Evolutionary conservation across 192 early-diverging fungal species (phyloP), one percentile per base, ranked within the genome.

Genomic region (Coemansia sp.): DNA sequence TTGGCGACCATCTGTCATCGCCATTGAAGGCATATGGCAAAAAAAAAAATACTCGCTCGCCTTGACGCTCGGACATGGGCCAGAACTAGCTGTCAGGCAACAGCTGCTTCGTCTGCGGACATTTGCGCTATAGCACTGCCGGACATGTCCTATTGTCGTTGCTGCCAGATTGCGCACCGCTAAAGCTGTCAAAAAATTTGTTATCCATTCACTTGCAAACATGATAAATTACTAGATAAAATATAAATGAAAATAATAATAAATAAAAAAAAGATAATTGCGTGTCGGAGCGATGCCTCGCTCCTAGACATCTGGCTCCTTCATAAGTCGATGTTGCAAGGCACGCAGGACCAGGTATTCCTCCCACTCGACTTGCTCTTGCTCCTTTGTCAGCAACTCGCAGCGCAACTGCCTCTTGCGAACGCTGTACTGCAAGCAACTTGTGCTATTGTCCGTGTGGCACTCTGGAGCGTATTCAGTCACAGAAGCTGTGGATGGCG

Each of bases 361-460:
- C 63, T 83, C 81, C 81, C 81, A 83, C 31, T 59, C 73, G 10
- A 53, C 42, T 60, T 79, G 67, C 57, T 83, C 81, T 37, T 83
- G 59, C 25, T 62, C 72, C 24, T 71, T 74, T 31, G 45, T 61
- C 62, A 83, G 61, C 35, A 71, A 60, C 69, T 83, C 81, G n/a
- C 74, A 65, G 41, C 64, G 66, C 25, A 60, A 54, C 15, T 51
- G 67, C 25, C 59, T 56, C 14, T 7, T 57, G 4, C 31, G 39
- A 15, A 57, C 31, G n/a, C 35, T 57, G 43, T 41, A 25, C 19
- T 60, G 35, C 54, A 66, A 37, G 35, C 49, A 60, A 17, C 24
- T 41, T 14, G 65, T 56, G 32, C 56, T 71, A 32, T 41, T 64
- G 3, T 46, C 49, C 24, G 47, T 49, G 14, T 49, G 10, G 24